Percentiles rank a stretch among this genome's conserved stretches.
Evolutionary conservation across 768 basidiomycete genomes (phyloP).

Genomic region (Termitomyces heimii): DNA sequence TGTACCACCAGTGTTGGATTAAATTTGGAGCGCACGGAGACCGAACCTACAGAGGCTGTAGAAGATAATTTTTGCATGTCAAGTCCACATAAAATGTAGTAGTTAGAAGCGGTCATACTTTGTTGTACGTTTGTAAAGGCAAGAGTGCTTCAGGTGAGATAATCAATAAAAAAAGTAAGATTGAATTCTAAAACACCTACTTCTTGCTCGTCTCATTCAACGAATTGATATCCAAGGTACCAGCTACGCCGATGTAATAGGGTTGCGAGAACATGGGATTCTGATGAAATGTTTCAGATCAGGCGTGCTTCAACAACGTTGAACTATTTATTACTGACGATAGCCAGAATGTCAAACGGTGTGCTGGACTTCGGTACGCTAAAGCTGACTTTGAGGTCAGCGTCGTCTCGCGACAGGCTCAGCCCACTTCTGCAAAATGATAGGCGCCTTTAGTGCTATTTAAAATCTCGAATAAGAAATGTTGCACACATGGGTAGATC

Average conservation of each 20-base stretch:
- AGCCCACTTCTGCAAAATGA: slow-evolving; percentile 25
- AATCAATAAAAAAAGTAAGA: background rate
- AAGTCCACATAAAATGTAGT: background rate
- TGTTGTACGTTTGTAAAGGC: slow-evolving; percentile 29
- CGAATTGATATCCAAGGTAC: slow-evolving; percentile 6
- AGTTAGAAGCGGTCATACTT: slow-evolving; percentile 21
- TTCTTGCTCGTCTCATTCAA: slow-evolving; percentile 13
- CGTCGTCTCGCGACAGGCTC: slow-evolving; percentile 22
- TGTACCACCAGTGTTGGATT: slow-evolving; percentile 22
- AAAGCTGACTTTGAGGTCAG: slow-evolving; percentile 27
- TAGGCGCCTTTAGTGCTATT: background rate
- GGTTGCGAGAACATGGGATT: slow-evolving; percentile 32
- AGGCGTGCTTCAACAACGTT: background rate
- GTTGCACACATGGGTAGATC: slow-evolving; percentile 18
- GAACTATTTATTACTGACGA: slow-evolving; percentile 24
- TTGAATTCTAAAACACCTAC: slow-evolving; percentile 7
- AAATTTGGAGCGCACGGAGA: slow-evolving; percentile 20
- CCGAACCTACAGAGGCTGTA: slow-evolving; percentile 26
- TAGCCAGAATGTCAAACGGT: slow-evolving; percentile 28
- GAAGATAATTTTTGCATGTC: background rate
- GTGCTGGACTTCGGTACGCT: slow-evolving; percentile 16
- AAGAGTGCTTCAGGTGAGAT: slow-evolving; percentile 19
- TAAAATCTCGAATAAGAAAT: background rate
- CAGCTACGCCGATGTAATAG: slow-evolving; percentile 32
- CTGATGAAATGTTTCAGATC: slow-evolving; percentile 16